Percentiles rank a stretch among this genome's conserved stretches.
Conservation (phyloP, 73 alveolate genomes). For the Paramecium primaurelia region DNA sequence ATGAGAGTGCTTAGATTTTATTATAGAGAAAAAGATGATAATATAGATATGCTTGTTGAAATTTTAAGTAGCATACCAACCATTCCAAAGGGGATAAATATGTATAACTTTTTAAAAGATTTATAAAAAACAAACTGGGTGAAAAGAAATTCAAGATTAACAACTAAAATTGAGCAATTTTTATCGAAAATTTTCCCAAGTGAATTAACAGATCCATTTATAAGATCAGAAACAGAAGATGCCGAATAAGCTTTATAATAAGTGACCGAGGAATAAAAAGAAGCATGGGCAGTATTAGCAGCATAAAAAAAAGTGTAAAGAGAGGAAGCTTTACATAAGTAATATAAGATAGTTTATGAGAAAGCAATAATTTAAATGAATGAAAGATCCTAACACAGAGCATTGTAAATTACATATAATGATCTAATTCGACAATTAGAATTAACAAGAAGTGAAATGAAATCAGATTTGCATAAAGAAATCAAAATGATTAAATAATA, state of each 20-base stretch:
- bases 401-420: neutral
- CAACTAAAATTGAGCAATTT: neutral
- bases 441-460: neutral
- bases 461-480: neutral
- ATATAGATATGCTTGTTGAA: constrained; percentile 5
- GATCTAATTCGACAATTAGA: neutral
- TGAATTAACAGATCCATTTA: neutral
- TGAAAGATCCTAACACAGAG: constrained; percentile 18
- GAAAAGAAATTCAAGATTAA: neutral
- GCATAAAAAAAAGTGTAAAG: neutral
- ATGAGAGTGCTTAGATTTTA: constrained; percentile 44
- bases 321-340: neutral
- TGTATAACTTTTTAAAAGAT: neutral
- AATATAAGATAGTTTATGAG: neutral
- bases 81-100: neutral
- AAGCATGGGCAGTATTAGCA: neutral
- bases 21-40: constrained; percentile 50
- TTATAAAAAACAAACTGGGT: neutral
- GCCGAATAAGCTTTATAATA: neutral
- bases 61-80: neutral
- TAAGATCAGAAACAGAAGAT: neutral
- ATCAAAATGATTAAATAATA: neutral
- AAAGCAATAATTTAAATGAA: constrained; percentile 1
- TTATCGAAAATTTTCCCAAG: neutral
- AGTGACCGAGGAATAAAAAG: neutral